phyloP scores from a whole-genome alignment of 768 basidiomycete genomes.

The Krasilnikovozyma curviuscula region DNA sequence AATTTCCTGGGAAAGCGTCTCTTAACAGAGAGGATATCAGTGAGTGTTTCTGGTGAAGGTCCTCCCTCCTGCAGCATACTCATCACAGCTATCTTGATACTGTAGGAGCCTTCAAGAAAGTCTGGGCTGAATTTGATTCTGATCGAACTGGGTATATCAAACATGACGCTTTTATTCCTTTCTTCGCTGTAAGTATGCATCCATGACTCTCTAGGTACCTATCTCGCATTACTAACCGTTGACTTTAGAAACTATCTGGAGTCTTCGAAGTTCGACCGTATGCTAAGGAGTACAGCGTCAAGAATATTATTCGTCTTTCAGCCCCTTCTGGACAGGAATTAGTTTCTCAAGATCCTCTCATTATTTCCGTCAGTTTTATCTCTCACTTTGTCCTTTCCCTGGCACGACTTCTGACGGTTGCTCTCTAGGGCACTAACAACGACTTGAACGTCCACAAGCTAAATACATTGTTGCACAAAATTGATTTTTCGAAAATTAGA shows the following conservation, averaged over 20 bases:
- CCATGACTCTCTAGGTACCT: neutral
- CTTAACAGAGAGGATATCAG: constrained; percentile 84
- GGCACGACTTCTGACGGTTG: too few relatives aligned
- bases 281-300: constrained; percentile 45
- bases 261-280: constrained; percentile 79
- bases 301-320: constrained; percentile 35
- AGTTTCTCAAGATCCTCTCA: neutral
- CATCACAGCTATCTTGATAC: neutral
- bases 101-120: constrained; percentile 57
- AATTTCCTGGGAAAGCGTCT: constrained; percentile 52
- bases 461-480: constrained; percentile 36
- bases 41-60: constrained; percentile 7
- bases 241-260: constrained; percentile 50
- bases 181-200: constrained; percentile 49
- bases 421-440: neutral
- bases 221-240: neutral
- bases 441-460: constrained; percentile 45
- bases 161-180: constrained; percentile 47
- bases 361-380: too few relatives aligned
- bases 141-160: constrained; percentile 59
- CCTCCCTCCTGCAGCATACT: neutral
- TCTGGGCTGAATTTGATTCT: constrained; percentile 72
- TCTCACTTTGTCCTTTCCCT: too few relatives aligned
- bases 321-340: neutral
- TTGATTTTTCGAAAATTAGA: constrained; percentile 47